These are phyloP conservation scores for Astrephomene gubernaculifera DNA, from an alignment of 139 green algal species.

Conservation along the genomic window DNA sequence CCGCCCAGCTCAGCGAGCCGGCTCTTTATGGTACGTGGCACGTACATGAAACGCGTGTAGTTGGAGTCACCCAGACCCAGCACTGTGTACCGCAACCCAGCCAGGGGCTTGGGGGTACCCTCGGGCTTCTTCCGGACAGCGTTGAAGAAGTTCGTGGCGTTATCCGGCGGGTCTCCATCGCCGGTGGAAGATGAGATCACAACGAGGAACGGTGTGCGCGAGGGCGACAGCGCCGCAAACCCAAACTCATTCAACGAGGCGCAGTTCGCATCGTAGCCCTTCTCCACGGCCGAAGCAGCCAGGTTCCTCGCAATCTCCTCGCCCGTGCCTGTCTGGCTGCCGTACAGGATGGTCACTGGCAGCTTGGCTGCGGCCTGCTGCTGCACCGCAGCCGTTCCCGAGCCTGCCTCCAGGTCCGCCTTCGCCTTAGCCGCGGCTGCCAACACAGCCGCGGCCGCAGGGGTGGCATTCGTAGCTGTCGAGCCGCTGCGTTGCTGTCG, in stretches of 20 bases:
- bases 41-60: slow-evolving; percentile 95
- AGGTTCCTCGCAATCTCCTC: slow-evolving; percentile 93
- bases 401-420: background rate
- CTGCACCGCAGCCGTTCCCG: background rate
- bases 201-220: slow-evolving; percentile 63
- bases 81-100: slow-evolving; percentile 84
- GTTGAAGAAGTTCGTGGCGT: slow-evolving; percentile 81
- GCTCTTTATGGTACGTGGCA: slow-evolving; percentile 77
- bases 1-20: slow-evolving; percentile 87
- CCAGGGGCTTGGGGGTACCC: slow-evolving; percentile 43
- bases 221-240: slow-evolving; percentile 64
- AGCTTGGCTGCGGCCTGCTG: background rate
- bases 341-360: slow-evolving; percentile 81
- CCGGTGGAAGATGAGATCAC: slow-evolving; percentile 64
- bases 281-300: slow-evolving; percentile 74
- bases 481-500: slow-evolving; percentile 35
- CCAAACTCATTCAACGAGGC: slow-evolving; percentile 85
- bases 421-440: background rate
- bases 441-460: background rate
- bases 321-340: slow-evolving; percentile 92
- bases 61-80: slow-evolving; percentile 97
- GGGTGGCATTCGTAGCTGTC: background rate
- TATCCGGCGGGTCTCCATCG: slow-evolving; percentile 97
- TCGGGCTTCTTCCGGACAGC: slow-evolving; percentile 64
- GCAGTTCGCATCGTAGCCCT: slow-evolving; percentile 57